These are phyloP conservation scores for Miscanthus lutarioriparius DNA, from an alignment of 176 grass and related monocot species.

Conservation along the genomic window DNA sequence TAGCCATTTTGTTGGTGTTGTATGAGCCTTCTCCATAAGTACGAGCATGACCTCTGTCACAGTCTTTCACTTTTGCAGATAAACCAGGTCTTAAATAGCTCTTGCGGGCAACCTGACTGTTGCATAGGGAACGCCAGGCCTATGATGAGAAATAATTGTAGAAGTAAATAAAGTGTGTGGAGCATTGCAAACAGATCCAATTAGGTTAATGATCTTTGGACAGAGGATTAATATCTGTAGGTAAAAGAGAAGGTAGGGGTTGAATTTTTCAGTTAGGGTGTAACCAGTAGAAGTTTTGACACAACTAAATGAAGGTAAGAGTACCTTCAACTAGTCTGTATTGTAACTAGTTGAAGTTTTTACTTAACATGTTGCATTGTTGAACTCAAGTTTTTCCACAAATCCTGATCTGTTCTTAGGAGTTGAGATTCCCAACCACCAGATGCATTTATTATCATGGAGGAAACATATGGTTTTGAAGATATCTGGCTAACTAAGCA, in stretches of 20 bases:
- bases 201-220: background rate
- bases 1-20: constrained; percentile 35
- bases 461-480: background rate
- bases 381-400: background rate
- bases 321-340: background rate
- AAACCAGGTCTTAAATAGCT: constrained; percentile 92
- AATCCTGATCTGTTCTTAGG: constrained; percentile 5
- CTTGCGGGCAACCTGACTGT: constrained; percentile 48
- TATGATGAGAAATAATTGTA: constrained; percentile 29
- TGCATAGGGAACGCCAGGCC: constrained; percentile 86
- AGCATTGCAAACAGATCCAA: constrained; percentile 9
- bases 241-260: background rate
- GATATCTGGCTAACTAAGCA: background rate
- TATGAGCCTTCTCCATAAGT: constrained; percentile 31
- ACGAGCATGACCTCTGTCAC: constrained; percentile 14
- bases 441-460: background rate
- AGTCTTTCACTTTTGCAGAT: constrained; percentile 50
- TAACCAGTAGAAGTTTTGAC: background rate
- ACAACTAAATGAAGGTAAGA: background rate
- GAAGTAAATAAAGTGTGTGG: constrained; percentile 22
- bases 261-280: constrained; percentile 14
- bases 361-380: background rate
- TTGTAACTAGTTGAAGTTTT: background rate
- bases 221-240: background rate
- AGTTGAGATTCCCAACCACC: background rate